A percentile compares a stretch with the other conserved stretches of the same genome.
These are phyloP conservation scores for Dendrothele bispora DNA, from an alignment of 768 basidiomycete genomes.

Conservation along the genomic window DNA sequence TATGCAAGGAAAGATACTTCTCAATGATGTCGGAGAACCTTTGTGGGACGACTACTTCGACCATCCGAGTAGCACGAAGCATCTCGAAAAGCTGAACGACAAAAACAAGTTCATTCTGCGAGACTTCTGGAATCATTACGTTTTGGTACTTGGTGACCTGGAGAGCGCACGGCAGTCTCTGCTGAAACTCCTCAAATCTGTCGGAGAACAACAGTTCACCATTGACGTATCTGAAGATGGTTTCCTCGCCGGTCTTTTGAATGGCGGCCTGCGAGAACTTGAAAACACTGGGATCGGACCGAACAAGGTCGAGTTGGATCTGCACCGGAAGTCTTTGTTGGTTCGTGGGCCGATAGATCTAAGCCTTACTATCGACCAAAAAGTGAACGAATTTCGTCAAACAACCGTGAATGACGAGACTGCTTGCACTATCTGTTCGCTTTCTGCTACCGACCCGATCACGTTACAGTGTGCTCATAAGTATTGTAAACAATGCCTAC, in stretches of 20 bases:
- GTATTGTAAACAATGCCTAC: conserved; percentile 53
- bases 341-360: conserved; percentile 39
- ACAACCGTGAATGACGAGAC: background rate
- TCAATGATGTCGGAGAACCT: conserved; percentile 23
- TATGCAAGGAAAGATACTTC: conserved; percentile 37
- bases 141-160: conserved; percentile 41
- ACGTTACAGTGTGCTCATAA: conserved; percentile 47
- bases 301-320: conserved; percentile 10
- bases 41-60: conserved; percentile 54
- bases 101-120: conserved; percentile 34
- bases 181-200: conserved; percentile 37
- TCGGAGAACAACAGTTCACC: conserved; percentile 33
- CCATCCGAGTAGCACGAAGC: conserved; percentile 35
- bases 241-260: conserved; percentile 36
- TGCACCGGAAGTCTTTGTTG: conserved; percentile 33
- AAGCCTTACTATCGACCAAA: conserved; percentile 23
- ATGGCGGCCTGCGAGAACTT: conserved; percentile 36
- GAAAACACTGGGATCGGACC: conserved; percentile 18
- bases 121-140: conserved; percentile 36
- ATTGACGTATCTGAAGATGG: conserved; percentile 33
- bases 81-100: conserved; percentile 37
- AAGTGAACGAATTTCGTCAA: conserved; percentile 9
- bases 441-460: conserved; percentile 23
- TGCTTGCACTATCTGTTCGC: conserved; percentile 42
- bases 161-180: conserved; percentile 26